Evolutionary conservation across 441 rosid genomes (phyloP), one percentile per base, ranked within the genome.

Genomic region (Pelargonium australe): DNA sequence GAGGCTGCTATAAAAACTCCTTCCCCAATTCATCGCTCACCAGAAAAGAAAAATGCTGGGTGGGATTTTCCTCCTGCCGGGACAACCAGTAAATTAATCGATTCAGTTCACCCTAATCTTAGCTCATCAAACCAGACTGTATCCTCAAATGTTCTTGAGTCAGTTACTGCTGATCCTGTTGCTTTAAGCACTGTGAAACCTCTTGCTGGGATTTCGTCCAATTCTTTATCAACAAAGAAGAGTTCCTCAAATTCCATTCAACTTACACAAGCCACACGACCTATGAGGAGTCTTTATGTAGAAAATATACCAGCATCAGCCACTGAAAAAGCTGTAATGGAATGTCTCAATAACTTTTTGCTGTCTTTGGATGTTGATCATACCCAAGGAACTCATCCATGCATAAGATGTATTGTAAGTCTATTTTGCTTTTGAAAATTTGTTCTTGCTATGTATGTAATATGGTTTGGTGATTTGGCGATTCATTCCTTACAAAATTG

Each of bases 361-460:
- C 81, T 85, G 73, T 88, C 96, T 78, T 85, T 89, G 2, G 86
- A 92, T 63, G 76, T 68, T 74, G 86, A 79, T 81, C 86, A 82
- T 80, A 77, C 85, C 61, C 80, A 57, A 77, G 94, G 96, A 81
- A 79, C 84, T 28, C 73, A 79, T 67, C 97, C 99, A 66, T 94
- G 99, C 73, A 88, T 94, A 72, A 91, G 92, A 79, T 91, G 97
- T 70, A 82, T 78, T 78, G 99, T 94, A 80, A 82, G 99, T 85
- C 80, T 68, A 45, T 73, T 69, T 43, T 69, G 31, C 67, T 53
- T 60, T 12, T 76, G n/a, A 68, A 68, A 66, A 67, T 68, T 57
- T 74, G 23, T 76, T 61, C 47, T 63, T 76, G 55, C 45, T 47
- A 25, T 70, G 64, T 70, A 68, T 78, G 49, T 68, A 61, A 31